Percentiles rank a stretch among this genome's conserved stretches.
Evolutionary conservation across 169 alveolate species (phyloP).

Genomic region (Cryptosporidium muris): DNA sequence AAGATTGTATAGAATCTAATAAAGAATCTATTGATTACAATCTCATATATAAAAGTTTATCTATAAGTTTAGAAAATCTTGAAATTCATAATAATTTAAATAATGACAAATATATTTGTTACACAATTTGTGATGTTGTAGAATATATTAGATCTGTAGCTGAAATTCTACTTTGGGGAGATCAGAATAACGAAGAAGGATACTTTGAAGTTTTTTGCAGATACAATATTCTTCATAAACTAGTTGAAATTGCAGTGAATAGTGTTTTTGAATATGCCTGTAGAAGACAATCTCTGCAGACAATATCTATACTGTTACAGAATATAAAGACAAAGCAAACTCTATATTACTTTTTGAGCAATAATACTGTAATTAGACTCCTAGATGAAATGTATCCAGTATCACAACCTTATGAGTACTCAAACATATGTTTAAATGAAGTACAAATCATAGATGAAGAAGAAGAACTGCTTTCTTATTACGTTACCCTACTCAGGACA

Average conservation of each 20-base stretch:
- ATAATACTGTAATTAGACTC: constrained; percentile 8
- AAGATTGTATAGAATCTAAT: no score
- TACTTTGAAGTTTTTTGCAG: constrained; percentile 35
- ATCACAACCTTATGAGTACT: background rate
- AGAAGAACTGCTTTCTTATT: constrained; percentile 72
- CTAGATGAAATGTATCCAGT: constrained; percentile 6
- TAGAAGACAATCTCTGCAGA: constrained; percentile 56
- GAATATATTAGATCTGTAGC: constrained; percentile 51
- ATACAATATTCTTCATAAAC: constrained; percentile 5
- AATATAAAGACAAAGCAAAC: constrained; percentile 17
- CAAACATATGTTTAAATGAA: background rate
- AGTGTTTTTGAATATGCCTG: constrained; percentile 9
- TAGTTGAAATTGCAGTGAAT: constrained; percentile 2
- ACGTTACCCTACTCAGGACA: constrained; percentile 51
- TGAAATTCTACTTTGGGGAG: constrained; percentile 58
- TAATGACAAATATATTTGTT: no score
- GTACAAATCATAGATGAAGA: constrained; percentile 28
- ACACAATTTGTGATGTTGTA: background rate
- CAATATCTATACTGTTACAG: constrained; percentile 43
- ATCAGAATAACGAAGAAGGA: constrained; percentile 44
- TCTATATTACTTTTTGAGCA: constrained; percentile 37
- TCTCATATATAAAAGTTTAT: no score
- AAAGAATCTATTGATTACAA: no score
- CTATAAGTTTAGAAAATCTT: no score
- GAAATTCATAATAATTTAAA: no score